These are phyloP conservation scores for Talaromyces verruculosus DNA, from an alignment of 2,329 filamentous ascomycete species.

Conservation along the genomic window DNA sequence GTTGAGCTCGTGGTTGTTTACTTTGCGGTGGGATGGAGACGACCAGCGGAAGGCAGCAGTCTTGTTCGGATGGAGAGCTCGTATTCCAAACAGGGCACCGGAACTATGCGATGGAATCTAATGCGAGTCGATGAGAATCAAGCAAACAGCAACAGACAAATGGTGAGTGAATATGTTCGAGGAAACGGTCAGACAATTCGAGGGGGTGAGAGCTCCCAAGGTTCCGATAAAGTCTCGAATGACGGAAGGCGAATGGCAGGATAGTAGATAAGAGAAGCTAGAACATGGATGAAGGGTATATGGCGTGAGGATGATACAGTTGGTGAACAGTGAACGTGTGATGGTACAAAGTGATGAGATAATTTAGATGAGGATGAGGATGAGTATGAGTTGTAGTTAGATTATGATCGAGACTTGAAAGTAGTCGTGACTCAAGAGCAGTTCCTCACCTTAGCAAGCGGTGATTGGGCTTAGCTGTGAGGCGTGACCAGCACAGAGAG, in stretches of 20 bases:
- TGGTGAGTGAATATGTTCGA: background rate
- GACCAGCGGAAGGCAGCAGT: constrained; percentile 2
- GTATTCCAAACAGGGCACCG: background rate
- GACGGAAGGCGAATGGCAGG: constrained; percentile 17
- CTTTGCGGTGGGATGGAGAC: background rate
- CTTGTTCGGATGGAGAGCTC: background rate
- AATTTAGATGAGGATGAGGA: background rate
- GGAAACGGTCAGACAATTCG: background rate
- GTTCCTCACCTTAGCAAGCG: background rate
- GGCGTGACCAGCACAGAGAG: constrained; percentile 15
- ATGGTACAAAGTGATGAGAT: constrained; percentile 6
- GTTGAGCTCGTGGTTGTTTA: constrained; percentile 5
- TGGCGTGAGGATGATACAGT: constrained; percentile 9
- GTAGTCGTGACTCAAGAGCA: constrained; percentile 3
- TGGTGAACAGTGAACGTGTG: background rate
- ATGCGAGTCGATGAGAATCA: background rate
- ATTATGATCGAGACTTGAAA: background rate
- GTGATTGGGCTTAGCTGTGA: constrained; percentile 8
- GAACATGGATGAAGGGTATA: constrained; percentile 9
- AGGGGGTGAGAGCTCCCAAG: constrained; percentile 16
- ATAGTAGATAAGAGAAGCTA: constrained; percentile 17
- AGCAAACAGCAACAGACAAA: background rate
- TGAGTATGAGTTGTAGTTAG: background rate
- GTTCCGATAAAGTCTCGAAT: constrained; percentile 19
- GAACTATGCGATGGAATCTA: constrained; percentile 11